Evolutionary conservation across 805 yeast genomes (phyloP).

Genomic region (Yarrowia divulgata): DNA sequence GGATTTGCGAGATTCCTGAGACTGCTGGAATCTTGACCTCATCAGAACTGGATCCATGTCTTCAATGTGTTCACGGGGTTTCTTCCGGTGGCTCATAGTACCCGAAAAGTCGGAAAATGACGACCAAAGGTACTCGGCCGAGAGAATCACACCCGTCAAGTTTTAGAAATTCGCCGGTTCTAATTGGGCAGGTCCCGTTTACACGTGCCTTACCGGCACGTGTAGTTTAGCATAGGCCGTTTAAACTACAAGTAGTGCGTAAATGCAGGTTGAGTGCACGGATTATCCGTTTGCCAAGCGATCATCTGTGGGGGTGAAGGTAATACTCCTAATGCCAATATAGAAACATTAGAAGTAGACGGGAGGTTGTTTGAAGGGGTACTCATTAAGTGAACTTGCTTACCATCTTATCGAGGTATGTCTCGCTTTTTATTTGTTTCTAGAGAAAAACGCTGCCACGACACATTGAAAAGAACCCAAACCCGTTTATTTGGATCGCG

Average conservation of each 20-base stretch:
- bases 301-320: conserved; percentile 10
- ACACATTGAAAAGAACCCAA: neutral
- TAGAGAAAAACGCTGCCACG: neutral
- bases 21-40: neutral
- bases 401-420: neutral
- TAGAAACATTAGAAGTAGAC: too few relatives aligned
- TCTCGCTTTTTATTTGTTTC: neutral
- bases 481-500: neutral
- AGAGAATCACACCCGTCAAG: neutral
- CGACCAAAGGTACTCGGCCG: neutral
- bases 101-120: too few relatives aligned
- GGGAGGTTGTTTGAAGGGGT: too few relatives aligned
- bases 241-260: neutral
- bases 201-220: conserved; percentile 15
- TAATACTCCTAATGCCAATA: too few relatives aligned
- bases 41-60: too few relatives aligned
- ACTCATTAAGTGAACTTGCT: neutral
- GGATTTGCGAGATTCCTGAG: neutral
- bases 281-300: neutral
- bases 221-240: conserved; percentile 22
- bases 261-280: neutral
- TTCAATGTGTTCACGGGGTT: neutral
- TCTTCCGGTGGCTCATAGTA: neutral
- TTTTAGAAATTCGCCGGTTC: neutral
- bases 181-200: neutral